Percentiles rank a stretch among this genome's conserved stretches.
phyloP scores from a whole-genome alignment of 768 basidiomycete species.

The Stropharia rugosoannulata region DNA sequence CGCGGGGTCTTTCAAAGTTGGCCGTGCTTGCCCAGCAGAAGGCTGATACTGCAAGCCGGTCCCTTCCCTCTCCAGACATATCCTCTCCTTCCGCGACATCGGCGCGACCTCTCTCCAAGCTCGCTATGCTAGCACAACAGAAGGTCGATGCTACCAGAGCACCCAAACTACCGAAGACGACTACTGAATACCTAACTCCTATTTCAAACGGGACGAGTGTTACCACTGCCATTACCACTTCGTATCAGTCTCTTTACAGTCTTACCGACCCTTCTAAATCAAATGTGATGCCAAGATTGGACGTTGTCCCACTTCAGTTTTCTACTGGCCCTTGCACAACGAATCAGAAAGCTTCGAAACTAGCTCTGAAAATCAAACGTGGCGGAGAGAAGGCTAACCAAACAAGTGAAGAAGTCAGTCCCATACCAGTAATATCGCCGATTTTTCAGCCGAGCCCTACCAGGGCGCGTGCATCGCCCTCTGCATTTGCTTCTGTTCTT shows the following conservation, averaged over 20 bases:
- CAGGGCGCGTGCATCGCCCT: conserved; percentile 72
- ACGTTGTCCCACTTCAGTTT: conserved; percentile 41
- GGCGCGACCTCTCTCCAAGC: conserved; percentile 59
- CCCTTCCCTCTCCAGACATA: conserved; percentile 22
- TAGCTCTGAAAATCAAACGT: conserved; percentile 73
- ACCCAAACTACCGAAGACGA: conserved; percentile 44
- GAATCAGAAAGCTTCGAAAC: conserved; percentile 59
- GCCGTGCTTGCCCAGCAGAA: conserved; percentile 70
- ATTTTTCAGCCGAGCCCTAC: conserved; percentile 56
- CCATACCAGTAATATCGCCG: conserved; percentile 40
- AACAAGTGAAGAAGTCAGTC: conserved; percentile 36
- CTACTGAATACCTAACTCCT: conserved; percentile 72
- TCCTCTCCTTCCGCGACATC: conserved; percentile 20
- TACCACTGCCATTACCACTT: conserved; percentile 82
- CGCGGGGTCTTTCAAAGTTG: conserved; percentile 35
- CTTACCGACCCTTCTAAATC: conserved; percentile 52
- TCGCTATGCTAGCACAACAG: conserved; percentile 71
- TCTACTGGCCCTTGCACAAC: conserved; percentile 17
- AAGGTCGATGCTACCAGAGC: conserved; percentile 43
- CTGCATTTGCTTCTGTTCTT: conserved; percentile 73
- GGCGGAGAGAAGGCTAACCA: conserved; percentile 37
- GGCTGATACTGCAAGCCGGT: conserved; percentile 24
- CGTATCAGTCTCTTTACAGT: conserved; percentile 70
- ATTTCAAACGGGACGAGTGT: conserved; percentile 83
- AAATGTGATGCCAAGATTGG: conserved; percentile 37